Conservation (phyloP, 2,329 filamentous ascomycete genomes). For the Trichoderma sp. region DNA sequence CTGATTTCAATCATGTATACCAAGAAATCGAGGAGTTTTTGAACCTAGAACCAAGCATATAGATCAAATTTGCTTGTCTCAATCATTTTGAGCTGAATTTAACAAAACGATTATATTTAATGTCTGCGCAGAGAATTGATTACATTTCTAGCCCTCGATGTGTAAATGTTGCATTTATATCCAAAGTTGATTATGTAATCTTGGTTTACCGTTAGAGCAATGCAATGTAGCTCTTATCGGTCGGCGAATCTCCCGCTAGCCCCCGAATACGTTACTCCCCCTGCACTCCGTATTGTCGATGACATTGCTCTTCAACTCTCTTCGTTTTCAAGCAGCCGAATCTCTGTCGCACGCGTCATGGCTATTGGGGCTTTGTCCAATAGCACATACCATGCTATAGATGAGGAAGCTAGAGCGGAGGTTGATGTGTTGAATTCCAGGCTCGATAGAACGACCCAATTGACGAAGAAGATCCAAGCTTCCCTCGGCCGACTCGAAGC, state of each 20-base stretch:
- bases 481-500: conserved; percentile 80
- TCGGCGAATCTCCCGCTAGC: background rate
- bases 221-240: background rate
- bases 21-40: background rate
- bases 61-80: background rate
- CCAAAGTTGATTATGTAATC: background rate
- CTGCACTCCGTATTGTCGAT: background rate
- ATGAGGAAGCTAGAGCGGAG: conserved; percentile 67
- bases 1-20: background rate
- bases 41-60: background rate
- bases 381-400: conserved; percentile 49
- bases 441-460: conserved; percentile 85
- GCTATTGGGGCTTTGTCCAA: conserved; percentile 44
- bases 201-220: background rate
- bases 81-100: background rate
- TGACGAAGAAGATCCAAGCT: conserved; percentile 94
- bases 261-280: background rate
- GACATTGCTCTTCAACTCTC: background rate
- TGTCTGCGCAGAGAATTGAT: background rate
- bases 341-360: conserved; percentile 37
- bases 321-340: background rate
- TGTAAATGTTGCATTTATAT: background rate
- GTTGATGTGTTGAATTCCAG: conserved; percentile 69
- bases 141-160: background rate
- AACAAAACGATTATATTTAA: background rate